Percentiles rank a stretch among this genome's conserved stretches.
These are phyloP conservation scores for Candida montana DNA, from an alignment of 805 yeast genomes.

Conservation along the genomic window DNA sequence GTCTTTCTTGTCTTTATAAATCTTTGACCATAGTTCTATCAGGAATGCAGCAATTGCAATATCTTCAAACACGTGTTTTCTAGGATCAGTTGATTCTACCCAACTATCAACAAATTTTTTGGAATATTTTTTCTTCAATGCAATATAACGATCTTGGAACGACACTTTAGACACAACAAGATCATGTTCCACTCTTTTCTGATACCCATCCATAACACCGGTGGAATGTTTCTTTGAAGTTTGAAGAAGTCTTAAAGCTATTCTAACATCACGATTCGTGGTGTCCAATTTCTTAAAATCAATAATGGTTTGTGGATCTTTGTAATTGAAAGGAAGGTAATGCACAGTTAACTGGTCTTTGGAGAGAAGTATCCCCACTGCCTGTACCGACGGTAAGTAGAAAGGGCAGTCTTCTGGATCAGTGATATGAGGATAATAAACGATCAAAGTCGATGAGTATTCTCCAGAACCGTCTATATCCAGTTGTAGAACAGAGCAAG, in stretches of 20 bases:
- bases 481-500: constrained; percentile 53
- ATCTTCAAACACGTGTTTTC: constrained; percentile 94
- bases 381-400: constrained; percentile 81
- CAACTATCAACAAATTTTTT: constrained; percentile 69
- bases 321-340: constrained; percentile 55
- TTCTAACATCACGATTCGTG: constrained; percentile 66
- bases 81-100: constrained; percentile 94
- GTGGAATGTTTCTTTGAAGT: constrained; percentile 80
- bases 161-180: constrained; percentile 73
- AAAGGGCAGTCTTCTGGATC: constrained; percentile 64
- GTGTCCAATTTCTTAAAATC: constrained; percentile 32
- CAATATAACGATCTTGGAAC: constrained; percentile 78
- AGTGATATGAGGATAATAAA: constrained; percentile 74
- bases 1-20: constrained; percentile 33
- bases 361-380: constrained; percentile 61
- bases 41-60: constrained; percentile 92
- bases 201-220: constrained; percentile 81
- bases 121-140: constrained; percentile 78
- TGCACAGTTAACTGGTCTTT: constrained; percentile 56
- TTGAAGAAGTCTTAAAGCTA: constrained; percentile 71
- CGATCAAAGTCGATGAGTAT: constrained; percentile 45
- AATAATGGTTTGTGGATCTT: constrained; percentile 23
- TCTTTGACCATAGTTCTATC: constrained; percentile 74
- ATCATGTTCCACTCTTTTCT: constrained; percentile 86
- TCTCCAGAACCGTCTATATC: constrained; percentile 20